Percentiles rank a stretch among this genome's conserved stretches.
Conservation (phyloP, 2,329 filamentous ascomycete species). For the Phyllosticta ampelicida region DNA sequence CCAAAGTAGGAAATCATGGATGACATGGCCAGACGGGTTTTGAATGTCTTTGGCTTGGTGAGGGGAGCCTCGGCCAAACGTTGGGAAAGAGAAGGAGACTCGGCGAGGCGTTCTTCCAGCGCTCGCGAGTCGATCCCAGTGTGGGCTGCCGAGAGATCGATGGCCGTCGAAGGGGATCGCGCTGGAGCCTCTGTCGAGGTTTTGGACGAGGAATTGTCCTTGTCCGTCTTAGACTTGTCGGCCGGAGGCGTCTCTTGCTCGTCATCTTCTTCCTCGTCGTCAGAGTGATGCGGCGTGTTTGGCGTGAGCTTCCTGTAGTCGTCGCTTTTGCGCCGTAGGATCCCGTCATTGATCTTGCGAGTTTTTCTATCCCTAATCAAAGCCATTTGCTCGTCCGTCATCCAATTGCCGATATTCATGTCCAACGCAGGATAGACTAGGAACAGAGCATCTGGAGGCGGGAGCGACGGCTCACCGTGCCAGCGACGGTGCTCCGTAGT, state of each 20-base stretch:
- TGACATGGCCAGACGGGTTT: constrained; percentile 82
- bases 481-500: constrained; percentile 46
- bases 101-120: constrained; percentile 14
- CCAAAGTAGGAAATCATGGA: constrained; percentile 99
- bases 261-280: constrained; percentile 52
- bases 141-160: constrained; percentile 29
- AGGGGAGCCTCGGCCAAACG: constrained; percentile 12
- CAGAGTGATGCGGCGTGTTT: constrained; percentile 70
- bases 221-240: constrained; percentile 6
- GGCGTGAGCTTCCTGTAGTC: constrained; percentile 75
- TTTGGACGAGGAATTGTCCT: constrained; percentile 11
- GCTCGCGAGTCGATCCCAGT: constrained; percentile 23
- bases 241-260: constrained; percentile 20
- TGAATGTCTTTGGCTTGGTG: constrained; percentile 42
- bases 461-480: constrained; percentile 43
- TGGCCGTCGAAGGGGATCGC: constrained; percentile 18
- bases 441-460: constrained; percentile 74
- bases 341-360: constrained; percentile 64
- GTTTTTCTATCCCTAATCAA: constrained; percentile 75
- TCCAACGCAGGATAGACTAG: constrained; percentile 85
- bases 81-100: background rate
- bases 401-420: constrained; percentile 98
- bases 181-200: constrained; percentile 14
- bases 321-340: constrained; percentile 74
- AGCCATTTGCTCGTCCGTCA: constrained; percentile 96